Percentiles rank a stretch among this genome's conserved stretches.
Conservation (phyloP, 495 filamentous ascomycete species). For the Thermothielavioides terrestris region DNA sequence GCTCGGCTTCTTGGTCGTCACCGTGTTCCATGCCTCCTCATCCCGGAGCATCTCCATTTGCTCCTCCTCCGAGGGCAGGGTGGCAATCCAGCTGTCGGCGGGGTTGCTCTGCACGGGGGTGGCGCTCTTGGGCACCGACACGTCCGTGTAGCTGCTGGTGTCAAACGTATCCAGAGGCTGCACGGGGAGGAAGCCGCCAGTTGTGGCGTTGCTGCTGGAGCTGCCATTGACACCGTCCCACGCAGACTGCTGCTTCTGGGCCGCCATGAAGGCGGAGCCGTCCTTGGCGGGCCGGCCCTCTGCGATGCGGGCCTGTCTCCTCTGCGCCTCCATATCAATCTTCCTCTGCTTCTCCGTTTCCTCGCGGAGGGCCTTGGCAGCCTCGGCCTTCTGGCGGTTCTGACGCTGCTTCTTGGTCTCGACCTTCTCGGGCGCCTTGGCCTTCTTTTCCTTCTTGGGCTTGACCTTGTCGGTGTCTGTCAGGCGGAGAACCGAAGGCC, state of each 20-base stretch:
- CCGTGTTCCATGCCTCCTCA: constrained; percentile 65
- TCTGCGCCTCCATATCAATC: constrained; percentile 65
- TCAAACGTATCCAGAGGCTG: constrained; percentile 74
- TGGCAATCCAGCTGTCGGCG: constrained; percentile 43
- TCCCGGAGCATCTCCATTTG: constrained; percentile 63
- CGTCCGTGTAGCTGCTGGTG: constrained; percentile 18
- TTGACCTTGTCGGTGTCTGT: constrained; percentile 55
- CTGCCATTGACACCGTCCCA: constrained; percentile 45
- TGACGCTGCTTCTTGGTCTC: constrained; percentile 91
- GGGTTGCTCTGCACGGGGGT: constrained; percentile 20
- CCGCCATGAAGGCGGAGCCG: constrained; percentile 48
- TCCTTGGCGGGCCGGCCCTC: constrained; percentile 74
- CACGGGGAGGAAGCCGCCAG: constrained; percentile 27
- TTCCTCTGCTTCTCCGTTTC: constrained; percentile 66
- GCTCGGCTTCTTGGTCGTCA: constrained; percentile 59
- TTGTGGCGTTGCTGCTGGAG: constrained; percentile 22
- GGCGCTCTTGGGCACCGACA: constrained; percentile 17
- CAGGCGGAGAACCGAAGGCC: constrained; percentile 67
- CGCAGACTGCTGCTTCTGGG: constrained; percentile 44
- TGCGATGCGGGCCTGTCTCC: constrained; percentile 66
- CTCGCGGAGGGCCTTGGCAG: constrained; percentile 58
- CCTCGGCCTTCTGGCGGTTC: constrained; percentile 73
- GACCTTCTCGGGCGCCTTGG: constrained; percentile 42
- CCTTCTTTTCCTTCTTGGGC: constrained; percentile 53
- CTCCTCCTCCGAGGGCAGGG: constrained; percentile 74